A percentile compares a stretch with the other conserved stretches of the same genome.
These are phyloP conservation scores for Zygotorulaspora chibaensis DNA, from an alignment of 805 yeast genomes.

Conservation along the genomic window DNA sequence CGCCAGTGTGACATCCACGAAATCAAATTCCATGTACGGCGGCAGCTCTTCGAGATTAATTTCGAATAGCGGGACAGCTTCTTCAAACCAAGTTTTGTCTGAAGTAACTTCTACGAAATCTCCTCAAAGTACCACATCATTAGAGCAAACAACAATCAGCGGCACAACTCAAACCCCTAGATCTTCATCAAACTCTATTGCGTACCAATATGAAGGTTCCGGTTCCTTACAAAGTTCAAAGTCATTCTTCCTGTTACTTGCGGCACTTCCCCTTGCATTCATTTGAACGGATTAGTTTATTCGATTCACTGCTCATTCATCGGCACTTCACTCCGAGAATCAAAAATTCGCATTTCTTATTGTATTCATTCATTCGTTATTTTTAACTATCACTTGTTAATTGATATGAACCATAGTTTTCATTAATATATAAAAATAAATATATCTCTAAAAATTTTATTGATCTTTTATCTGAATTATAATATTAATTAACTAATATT, in stretches of 20 bases:
- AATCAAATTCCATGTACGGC: too few relatives aligned
- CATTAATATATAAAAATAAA: neutral
- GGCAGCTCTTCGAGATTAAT: too few relatives aligned
- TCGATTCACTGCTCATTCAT: too few relatives aligned
- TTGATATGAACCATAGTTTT: conserved; percentile 1
- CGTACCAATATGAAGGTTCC: conserved; percentile 3
- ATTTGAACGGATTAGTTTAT: neutral
- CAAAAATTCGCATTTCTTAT: neutral
- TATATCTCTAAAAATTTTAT: neutral
- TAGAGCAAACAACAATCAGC: neutral
- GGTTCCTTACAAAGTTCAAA: neutral
- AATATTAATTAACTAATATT: conserved; percentile 1
- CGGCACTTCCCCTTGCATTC: conserved; percentile 7
- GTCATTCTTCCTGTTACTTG: conserved; percentile 1
- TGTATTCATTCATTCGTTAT: neutral
- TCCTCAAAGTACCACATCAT: neutral
- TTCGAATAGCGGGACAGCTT: too few relatives aligned
- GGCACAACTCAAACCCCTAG: neutral
- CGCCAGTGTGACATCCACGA: too few relatives aligned
- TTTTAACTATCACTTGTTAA: neutral
- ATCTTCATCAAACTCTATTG: neutral
- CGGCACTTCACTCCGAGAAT: neutral
- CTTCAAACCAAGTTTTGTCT: too few relatives aligned
- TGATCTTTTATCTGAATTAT: neutral
- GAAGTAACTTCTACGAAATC: neutral